Percentiles rank a stretch among this genome's conserved stretches.
Evolutionary conservation across 169 alveolate genomes (phyloP).

Genomic region (Plasmodium reichenowi): DNA sequence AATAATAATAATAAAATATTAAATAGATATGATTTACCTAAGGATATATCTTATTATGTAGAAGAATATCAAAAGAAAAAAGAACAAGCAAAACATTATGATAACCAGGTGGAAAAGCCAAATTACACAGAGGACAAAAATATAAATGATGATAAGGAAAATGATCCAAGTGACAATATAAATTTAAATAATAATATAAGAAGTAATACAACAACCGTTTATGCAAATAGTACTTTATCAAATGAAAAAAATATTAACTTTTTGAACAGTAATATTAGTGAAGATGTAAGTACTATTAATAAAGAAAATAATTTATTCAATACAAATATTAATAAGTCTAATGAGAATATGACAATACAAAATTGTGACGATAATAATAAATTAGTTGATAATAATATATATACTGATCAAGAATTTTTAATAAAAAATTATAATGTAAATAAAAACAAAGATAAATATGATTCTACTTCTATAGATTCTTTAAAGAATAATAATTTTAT

Average conservation of each 20-base stretch:
- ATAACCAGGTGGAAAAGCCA: neutral
- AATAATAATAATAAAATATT: slow-evolving; percentile 21
- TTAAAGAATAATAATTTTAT: neutral
- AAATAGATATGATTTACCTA: slow-evolving; percentile 73
- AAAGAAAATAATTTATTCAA: slow-evolving; percentile 1
- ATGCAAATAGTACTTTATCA: no score
- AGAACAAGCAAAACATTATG: neutral
- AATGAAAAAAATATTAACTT: no score
- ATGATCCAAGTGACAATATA: slow-evolving; percentile 5
- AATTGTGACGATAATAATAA: neutral
- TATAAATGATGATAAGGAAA: neutral
- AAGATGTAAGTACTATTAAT: no score
- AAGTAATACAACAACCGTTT: neutral
- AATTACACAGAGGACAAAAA: neutral
- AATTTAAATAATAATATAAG: neutral
- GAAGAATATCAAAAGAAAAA: slow-evolving; percentile 51
- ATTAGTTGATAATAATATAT: no score
- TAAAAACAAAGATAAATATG: neutral
- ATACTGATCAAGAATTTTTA: no score
- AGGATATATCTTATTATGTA: slow-evolving; percentile 68
- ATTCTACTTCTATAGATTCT: neutral
- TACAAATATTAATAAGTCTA: neutral
- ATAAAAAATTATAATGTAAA: no score
- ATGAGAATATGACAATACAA: neutral
- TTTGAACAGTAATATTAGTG: no score